Evolutionary conservation across 2,329 filamentous ascomycete genomes (phyloP).

Genomic region (Podosphaera xanthii): DNA sequence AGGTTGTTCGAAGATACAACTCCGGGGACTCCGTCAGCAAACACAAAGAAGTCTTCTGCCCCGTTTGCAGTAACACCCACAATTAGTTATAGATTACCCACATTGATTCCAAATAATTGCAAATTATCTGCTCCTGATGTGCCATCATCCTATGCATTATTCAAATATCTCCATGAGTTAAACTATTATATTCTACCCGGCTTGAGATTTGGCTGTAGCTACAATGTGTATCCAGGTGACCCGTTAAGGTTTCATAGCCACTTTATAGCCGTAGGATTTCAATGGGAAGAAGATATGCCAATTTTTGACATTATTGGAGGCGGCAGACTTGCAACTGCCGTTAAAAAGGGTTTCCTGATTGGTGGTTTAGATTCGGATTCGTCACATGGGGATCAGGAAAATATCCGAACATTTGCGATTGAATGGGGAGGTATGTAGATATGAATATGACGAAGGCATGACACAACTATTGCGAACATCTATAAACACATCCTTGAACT

Average conservation of each 20-base stretch:
- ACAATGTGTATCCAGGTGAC: conserved; percentile 87
- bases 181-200: conserved; percentile 83
- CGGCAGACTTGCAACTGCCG: conserved; percentile 72
- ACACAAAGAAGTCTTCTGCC: conserved; percentile 1
- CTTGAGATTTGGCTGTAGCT: conserved; percentile 80
- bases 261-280: conserved; percentile 63
- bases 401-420: conserved; percentile 55
- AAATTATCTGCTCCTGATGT: conserved; percentile 12
- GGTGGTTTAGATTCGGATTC: conserved; percentile 35
- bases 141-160: conserved; percentile 46
- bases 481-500: no score
- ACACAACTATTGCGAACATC: no score
- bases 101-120: conserved; percentile 10
- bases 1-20: background rate
- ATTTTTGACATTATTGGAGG: conserved; percentile 70
- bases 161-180: conserved; percentile 51
- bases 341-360: conserved; percentile 86
- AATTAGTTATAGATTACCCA: conserved; percentile 20
- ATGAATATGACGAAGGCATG: background rate
- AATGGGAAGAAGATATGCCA: conserved; percentile 72
- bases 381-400: conserved; percentile 15
- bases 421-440: conserved; percentile 79
- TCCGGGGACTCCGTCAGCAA: no score
- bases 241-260: conserved; percentile 89
- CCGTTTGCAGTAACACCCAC: conserved; percentile 21